Evolutionary conservation across 768 basidiomycete genomes (phyloP).

Genomic region (Suillus sp.): DNA sequence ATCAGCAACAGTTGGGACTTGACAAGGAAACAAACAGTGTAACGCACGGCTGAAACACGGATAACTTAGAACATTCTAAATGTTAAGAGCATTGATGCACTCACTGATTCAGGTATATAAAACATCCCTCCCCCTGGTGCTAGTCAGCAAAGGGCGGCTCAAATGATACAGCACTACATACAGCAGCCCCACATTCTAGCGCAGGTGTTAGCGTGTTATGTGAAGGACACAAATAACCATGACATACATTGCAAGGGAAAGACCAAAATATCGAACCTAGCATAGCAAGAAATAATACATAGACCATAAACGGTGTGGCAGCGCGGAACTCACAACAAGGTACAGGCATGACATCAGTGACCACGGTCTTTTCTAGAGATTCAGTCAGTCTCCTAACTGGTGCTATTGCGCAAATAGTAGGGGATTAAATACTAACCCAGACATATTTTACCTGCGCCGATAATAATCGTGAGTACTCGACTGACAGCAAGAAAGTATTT

Average conservation of each 20-base stretch:
- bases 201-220: background rate
- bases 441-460: background rate
- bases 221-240: background rate
- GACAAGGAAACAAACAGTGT: background rate
- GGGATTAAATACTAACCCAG: background rate
- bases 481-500: background rate
- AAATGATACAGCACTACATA: background rate
- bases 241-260: background rate
- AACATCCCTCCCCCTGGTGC: slow-evolving; percentile 1
- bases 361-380: background rate
- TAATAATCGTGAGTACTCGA: background rate
- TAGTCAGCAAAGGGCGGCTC: background rate
- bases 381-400: background rate
- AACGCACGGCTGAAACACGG: background rate
- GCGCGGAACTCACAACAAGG: background rate
- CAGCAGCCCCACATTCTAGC: background rate
- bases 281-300: background rate
- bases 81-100: background rate
- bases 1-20: background rate
- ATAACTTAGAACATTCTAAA: background rate
- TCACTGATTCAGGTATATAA: slow-evolving; percentile 1
- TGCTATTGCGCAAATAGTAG: background rate
- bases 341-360: slow-evolving; percentile 2
- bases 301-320: background rate
- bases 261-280: slow-evolving; percentile 4